Base-by-base conservation (phyloP, 225 moss, liverwort and hornwort species). In the Neckera pumila region DNA sequence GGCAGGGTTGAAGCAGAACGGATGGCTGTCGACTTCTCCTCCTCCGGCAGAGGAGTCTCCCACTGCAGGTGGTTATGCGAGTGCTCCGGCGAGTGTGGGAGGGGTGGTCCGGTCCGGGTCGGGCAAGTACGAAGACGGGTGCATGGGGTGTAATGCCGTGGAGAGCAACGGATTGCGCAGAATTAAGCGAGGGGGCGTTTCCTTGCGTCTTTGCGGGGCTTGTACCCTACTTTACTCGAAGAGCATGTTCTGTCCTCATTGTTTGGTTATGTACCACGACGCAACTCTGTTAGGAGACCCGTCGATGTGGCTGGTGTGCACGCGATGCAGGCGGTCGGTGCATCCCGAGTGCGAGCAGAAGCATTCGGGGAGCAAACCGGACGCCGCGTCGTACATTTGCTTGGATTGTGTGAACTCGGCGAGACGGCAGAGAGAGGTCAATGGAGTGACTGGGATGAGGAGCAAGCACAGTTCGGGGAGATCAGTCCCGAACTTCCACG, bases 1-100 rank as follows among this genome's bases (percentile, higher is more conserved):
- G 85, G 97, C 97, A 54, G 98, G 97, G 83, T 90, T 98, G 95
- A 97, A 97, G 93, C 96, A 94, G 89, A 98, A 97, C 65, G 95
- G 98, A 12, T 93, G 85, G 88, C 89, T 93, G 91, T 84, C 90
- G 61, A 92, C 93, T 25, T 90, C 96, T 23, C 93, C 95, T 2
- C 90, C 91, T 17, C 90, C 87, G 49, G 87, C 79, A 38, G 88
- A 80, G 60, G 86, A 83, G 82, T 90, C 92, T 70, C 91, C 94
- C 45, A 82, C 92, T 53, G 88, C 90, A n/a, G 80, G 80, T 73
- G 90, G 56, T 27, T 70, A 88, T 61, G 86, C 53, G 51, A 73
- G 80, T 40, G 87, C 86, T 75, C 85, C 89, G 79, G 89, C 86
- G 78, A 88, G 92, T 43, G 90, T 66, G 80, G 87, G 58, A 64